A percentile compares a stretch with the other conserved stretches of the same genome.
Evolutionary conservation across 306 rosid genomes (phyloP).

Genomic region (Ceratonia siliqua): DNA sequence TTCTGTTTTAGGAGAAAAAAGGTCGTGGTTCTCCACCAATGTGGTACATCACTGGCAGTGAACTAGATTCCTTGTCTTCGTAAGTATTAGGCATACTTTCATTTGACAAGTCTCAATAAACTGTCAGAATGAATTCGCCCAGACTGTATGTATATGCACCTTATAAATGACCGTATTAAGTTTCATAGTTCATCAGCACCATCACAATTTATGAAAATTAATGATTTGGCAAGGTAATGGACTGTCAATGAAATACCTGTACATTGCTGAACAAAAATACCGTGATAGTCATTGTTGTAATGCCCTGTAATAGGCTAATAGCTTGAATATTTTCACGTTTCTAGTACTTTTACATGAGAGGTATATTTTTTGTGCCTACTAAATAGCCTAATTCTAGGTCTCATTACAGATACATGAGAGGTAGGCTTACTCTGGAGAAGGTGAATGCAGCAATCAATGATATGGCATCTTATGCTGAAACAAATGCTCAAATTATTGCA

Average conservation of each 20-base stretch:
- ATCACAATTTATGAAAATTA: neutral
- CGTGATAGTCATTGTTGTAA: neutral
- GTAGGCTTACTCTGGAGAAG: slow-evolving; percentile 91
- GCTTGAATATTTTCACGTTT: slow-evolving; percentile 22
- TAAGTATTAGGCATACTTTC: slow-evolving; percentile 44
- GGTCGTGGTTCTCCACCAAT: slow-evolving; percentile 72
- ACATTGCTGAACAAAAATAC: neutral
- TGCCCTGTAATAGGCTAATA: neutral
- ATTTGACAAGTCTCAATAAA: slow-evolving; percentile 14
- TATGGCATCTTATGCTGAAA: slow-evolving; percentile 86
- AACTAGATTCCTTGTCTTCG: slow-evolving; percentile 82
- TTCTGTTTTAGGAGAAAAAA: slow-evolving; percentile 75
- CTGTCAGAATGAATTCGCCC: slow-evolving; percentile 11
- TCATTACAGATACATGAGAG: slow-evolving; percentile 84
- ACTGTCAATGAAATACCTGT: neutral
- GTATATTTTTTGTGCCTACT: slow-evolving; percentile 12
- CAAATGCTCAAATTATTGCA: slow-evolving; percentile 68
- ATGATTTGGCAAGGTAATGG: neutral
- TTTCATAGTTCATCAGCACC: neutral
- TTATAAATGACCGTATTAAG: neutral
- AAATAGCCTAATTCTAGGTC: slow-evolving; percentile 10
- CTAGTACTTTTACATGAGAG: neutral
- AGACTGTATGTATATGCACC: neutral
- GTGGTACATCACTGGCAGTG: slow-evolving; percentile 69
- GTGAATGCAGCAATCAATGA: slow-evolving; percentile 81